Evolutionary conservation across 768 basidiomycete species (phyloP).

Genomic region (Mycena alexandri): DNA sequence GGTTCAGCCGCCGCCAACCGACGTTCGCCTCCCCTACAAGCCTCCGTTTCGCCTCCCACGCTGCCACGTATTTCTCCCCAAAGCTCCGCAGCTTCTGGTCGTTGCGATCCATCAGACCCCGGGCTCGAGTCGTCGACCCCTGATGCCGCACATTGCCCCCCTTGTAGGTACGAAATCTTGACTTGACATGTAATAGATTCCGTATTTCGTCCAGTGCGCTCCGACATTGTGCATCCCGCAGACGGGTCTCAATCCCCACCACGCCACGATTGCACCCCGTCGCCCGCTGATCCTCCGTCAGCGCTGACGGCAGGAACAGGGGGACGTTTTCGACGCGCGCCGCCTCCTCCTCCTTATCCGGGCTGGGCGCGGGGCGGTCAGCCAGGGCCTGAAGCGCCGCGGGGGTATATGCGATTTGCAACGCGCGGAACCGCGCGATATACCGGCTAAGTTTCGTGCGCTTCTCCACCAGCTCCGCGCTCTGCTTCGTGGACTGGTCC

Average conservation of each 20-base stretch:
- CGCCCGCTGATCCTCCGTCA: background rate
- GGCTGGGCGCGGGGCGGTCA: background rate
- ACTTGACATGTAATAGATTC: constrained; percentile 6
- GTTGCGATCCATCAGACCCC: constrained; percentile 1
- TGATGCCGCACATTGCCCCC: background rate
- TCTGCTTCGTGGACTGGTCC: constrained; percentile 10
- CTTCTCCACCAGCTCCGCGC: background rate
- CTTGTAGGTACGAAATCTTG: constrained; percentile 17
- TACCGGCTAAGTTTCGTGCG: constrained; percentile 15
- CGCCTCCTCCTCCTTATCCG: background rate
- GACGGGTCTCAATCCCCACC: background rate
- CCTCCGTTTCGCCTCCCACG: constrained; percentile 6
- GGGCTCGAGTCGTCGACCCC: background rate
- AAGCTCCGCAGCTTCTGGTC: constrained; percentile 11
- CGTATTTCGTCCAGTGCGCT: constrained; percentile 4
- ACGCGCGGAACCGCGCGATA: constrained; percentile 12
- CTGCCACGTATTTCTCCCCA: constrained; percentile 4
- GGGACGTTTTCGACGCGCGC: constrained; percentile 3
- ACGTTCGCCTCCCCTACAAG: background rate
- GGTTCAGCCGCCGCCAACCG: constrained; percentile 2
- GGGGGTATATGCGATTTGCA: constrained; percentile 21
- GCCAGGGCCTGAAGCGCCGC: constrained; percentile 10
- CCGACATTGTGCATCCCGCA: constrained; percentile 25
- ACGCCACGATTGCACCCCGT: constrained; percentile 10
- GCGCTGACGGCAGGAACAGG: constrained; percentile 1